Evolutionary conservation across 208 protist genomes (phyloP).

Genomic region (Trypanosoma cruzi): DNA sequence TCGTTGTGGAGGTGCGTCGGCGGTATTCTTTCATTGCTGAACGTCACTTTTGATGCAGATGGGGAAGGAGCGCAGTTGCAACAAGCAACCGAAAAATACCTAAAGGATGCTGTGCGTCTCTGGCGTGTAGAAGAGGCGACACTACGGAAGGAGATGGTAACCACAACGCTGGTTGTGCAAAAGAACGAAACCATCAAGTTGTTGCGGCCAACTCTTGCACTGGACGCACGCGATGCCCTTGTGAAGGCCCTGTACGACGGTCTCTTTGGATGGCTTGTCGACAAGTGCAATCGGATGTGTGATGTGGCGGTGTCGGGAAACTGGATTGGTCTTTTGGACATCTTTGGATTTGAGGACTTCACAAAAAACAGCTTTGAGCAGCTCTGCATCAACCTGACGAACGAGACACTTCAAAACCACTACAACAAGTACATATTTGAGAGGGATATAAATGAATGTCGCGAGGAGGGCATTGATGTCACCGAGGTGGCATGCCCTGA

Average conservation of each 20-base stretch:
- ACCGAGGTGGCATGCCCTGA: constrained; percentile 70
- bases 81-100: constrained; percentile 15
- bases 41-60: constrained; percentile 53
- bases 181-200: constrained; percentile 23
- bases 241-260: constrained; percentile 42
- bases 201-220: constrained; percentile 36
- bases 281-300: constrained; percentile 38
- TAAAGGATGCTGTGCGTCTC: constrained; percentile 25
- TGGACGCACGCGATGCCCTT: constrained; percentile 59
- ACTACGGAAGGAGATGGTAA: constrained; percentile 32
- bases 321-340: constrained; percentile 73
- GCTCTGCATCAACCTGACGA: constrained; percentile 96
- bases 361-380: constrained; percentile 95
- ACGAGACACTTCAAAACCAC: constrained; percentile 94
- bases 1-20: constrained; percentile 44
- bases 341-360: constrained; percentile 85
- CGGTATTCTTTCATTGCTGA: constrained; percentile 72
- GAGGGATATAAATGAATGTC: constrained; percentile 44
- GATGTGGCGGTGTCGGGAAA: constrained; percentile 10
- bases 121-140: constrained; percentile 31
- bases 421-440: constrained; percentile 88
- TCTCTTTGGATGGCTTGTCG: constrained; percentile 39
- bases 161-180: constrained; percentile 34
- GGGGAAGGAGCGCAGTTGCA: constrained; percentile 19
- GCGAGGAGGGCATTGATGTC: constrained; percentile 84